A percentile compares a stretch with the other conserved stretches of the same genome.
Evolutionary conservation across 257 asterid genomes (phyloP).

Genomic region (Leptodermis oblonga): DNA sequence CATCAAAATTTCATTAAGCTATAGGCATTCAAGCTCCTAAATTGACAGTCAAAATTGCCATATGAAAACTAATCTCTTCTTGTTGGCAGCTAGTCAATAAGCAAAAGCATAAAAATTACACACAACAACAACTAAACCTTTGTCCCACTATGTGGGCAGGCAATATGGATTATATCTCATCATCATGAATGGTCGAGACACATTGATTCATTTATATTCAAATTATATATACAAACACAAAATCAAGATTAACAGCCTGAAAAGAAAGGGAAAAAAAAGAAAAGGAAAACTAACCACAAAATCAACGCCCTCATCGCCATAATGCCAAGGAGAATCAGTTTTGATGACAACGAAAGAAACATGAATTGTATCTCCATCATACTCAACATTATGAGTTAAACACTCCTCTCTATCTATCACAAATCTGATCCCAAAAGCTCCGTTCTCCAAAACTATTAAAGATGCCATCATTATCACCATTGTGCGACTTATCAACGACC

Average conservation of each 20-base stretch:
- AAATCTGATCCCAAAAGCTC: constrained; percentile 67
- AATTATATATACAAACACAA: not conserved
- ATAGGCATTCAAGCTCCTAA: not conserved
- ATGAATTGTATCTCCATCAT: constrained; percentile 68
- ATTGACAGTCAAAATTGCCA: not conserved
- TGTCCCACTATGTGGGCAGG: no score
- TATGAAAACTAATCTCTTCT: not conserved
- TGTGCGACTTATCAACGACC: constrained; percentile 14
- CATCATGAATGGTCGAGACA: no score
- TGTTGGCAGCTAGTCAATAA: not conserved
- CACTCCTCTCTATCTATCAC: constrained; percentile 85
- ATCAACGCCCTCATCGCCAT: constrained; percentile 77
- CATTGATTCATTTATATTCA: no score
- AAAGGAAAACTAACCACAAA: constrained; percentile 59
- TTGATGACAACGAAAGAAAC: constrained; percentile 87
- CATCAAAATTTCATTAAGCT: not conserved
- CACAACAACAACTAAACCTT: no score
- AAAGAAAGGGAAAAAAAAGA: not conserved
- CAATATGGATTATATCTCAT: no score
- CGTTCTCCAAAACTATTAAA: constrained; percentile 33
- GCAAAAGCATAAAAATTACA: not conserved
- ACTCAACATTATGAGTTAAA: constrained; percentile 78
- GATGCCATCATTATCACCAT: constrained; percentile 16
- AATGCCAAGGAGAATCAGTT: constrained; percentile 77
- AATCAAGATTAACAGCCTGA: not conserved